Conservation (phyloP, 2,329 filamentous ascomycete species). For the Aureobasidium mangrovei region DNA sequence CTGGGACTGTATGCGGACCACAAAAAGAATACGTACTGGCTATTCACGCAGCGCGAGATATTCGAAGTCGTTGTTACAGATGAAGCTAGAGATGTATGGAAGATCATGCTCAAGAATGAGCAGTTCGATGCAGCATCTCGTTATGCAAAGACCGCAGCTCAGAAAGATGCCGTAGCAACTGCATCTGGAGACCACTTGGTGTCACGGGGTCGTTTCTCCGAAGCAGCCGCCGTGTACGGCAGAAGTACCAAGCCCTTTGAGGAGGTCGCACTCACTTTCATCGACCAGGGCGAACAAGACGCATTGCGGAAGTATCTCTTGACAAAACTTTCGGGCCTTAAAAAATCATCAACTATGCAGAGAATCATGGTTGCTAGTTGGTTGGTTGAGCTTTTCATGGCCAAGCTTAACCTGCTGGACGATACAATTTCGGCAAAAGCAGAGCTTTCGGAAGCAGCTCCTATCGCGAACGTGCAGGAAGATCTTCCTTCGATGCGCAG, state of each 20-base stretch:
- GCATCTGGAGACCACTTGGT: constrained; percentile 86
- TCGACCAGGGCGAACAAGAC: constrained; percentile 84
- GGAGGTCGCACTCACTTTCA: constrained; percentile 83
- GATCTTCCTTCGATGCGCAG: constrained; percentile 61
- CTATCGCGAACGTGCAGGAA: constrained; percentile 56
- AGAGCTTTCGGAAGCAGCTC: constrained; percentile 59
- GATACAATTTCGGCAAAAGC: constrained; percentile 87
- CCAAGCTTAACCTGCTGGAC: constrained; percentile 87
- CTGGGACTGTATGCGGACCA: constrained; percentile 82
- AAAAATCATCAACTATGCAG: constrained; percentile 82
- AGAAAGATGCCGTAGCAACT: constrained; percentile 85
- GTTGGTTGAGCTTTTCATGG: constrained; percentile 95
- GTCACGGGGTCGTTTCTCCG: constrained; percentile 68
- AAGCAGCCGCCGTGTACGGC: constrained; percentile 85
- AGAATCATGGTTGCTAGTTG: constrained; percentile 90
- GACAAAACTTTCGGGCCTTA: constrained; percentile 72
- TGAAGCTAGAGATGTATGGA: constrained; percentile 89
- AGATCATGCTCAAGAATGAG: constrained; percentile 77
- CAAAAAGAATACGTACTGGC: constrained; percentile 95
- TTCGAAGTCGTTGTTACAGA: constrained; percentile 88
- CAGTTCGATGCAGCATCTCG: constrained; percentile 82
- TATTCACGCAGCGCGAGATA: constrained; percentile 84
- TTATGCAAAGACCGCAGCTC: constrained; percentile 68
- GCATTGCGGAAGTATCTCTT: constrained; percentile 82
- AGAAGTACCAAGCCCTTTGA: constrained; percentile 96